Evolutionary conservation across 1,284 basidiomycete genomes (phyloP), one percentile per base, ranked within the genome.

Genomic region (Pseudozyma pruni): DNA sequence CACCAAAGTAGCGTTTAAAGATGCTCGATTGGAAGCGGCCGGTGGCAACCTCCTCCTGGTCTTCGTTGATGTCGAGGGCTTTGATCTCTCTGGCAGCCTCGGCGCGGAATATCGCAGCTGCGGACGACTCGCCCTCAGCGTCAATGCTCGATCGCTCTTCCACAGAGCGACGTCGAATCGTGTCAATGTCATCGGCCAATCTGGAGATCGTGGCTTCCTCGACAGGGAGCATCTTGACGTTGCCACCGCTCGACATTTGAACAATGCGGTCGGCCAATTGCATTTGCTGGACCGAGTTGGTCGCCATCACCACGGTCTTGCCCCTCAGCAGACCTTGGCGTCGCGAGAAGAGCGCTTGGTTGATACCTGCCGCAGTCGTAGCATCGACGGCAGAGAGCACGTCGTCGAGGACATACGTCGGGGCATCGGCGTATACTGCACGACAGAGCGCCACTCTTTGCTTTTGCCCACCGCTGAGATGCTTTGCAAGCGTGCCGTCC

Each of bases 401-500:
- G 17, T 74, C 74, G 33, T 76, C 74, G 2, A 76, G 57, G 1
- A 76, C n/a, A 7, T 49, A 57, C 13, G 46, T 39, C 19, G 35
- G 25, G 16, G 70, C 64, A 14, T 51, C 27, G 4, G 55, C 51
- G 33, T 76, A 76, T 11, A 76, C 51, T 1, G 74, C 68, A 4
- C 74, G 60, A 11, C 58, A 63, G 17, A 76, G 55, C 4, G 63
- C 64, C n/a, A 76, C 47, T 33, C 74, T 44, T 14, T 67, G 64
- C 49, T 58, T 71, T 35, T 76, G 74, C 3, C 74, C 74, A 14
- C 74, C 74, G 11, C 56, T 59, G 8, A 75, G 61, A n/a, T 62
- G 41, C 11, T 68, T 72, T 9, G 59, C 67, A 23, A 66, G 57
- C 11, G 54, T 54, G n/a, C 44, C 50, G 35, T 39, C 58, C 3